Conservation (phyloP, 306 rosid species). For the Prunus dulcis region DNA sequence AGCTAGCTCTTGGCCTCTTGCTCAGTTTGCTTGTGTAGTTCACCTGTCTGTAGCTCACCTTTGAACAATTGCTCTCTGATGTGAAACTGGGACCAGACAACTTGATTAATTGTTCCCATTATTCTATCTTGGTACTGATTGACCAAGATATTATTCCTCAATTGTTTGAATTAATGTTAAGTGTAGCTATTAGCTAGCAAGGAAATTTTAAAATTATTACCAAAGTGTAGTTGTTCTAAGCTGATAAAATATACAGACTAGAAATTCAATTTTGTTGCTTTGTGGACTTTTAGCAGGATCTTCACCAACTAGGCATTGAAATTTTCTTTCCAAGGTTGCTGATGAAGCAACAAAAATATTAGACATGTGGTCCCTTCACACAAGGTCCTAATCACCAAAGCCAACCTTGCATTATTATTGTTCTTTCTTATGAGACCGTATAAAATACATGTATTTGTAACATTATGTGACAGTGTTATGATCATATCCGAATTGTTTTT, state of each 20-base stretch:
- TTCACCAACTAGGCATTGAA: conserved; percentile 83
- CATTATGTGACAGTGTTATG: fast-evolving
- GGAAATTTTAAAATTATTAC: background rate
- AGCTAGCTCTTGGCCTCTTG: conserved; percentile 13
- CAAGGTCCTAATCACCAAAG: conserved; percentile 18
- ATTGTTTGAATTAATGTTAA: background rate
- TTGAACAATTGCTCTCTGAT: conserved; percentile 31
- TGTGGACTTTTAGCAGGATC: conserved; percentile 63
- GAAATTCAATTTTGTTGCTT: conserved; percentile 42
- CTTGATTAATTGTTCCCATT: background rate
- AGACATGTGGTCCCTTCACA: conserved; percentile 34
- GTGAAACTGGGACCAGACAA: conserved; percentile 39
- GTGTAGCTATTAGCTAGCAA: background rate
- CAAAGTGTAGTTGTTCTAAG: conserved; percentile 33
- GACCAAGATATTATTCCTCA: background rate
- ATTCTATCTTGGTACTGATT: background rate
- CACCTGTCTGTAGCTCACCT: conserved; percentile 24
- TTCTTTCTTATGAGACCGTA: background rate
- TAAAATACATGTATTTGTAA: too few species aligned
- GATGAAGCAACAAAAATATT: conserved; percentile 8
- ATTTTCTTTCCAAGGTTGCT: conserved; percentile 30
- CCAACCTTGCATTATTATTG: conserved; percentile 10
- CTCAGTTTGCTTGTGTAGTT: conserved; percentile 15
- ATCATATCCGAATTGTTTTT: too few species aligned
- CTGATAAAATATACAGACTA: conserved; percentile 47